These are phyloP conservation scores for Cercophora scortea DNA, from an alignment of 495 filamentous ascomycete genomes.

Conservation along the genomic window DNA sequence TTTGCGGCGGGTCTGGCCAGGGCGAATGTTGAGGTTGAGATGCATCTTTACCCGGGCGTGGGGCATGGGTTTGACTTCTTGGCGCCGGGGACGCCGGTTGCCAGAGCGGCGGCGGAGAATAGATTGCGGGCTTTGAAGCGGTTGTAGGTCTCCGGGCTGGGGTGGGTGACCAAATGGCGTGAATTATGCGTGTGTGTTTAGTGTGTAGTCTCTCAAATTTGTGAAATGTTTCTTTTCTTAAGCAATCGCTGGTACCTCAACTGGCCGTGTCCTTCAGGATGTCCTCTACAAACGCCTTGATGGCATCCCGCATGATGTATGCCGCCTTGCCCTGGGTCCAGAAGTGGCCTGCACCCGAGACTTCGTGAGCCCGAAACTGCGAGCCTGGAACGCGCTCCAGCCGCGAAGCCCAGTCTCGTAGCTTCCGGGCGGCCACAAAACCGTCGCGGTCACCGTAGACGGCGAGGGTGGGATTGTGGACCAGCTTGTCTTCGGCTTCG, in stretches of 20 bases:
- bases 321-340: constrained; percentile 65
- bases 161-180: too few species aligned
- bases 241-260: too few species aligned
- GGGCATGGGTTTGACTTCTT: constrained; percentile 38
- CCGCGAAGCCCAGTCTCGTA: constrained; percentile 61
- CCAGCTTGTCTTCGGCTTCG: constrained; percentile 45
- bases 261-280: not conserved
- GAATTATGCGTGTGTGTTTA: too few species aligned
- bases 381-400: constrained; percentile 33
- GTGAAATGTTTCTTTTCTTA: too few species aligned
- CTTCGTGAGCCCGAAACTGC: constrained; percentile 46
- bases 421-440: constrained; percentile 63
- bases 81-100: not conserved
- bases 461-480: constrained; percentile 52
- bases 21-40: constrained; percentile 34
- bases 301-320: constrained; percentile 36
- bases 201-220: too few species aligned
- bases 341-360: constrained; percentile 73
- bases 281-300: constrained; percentile 12
- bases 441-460: constrained; percentile 74
- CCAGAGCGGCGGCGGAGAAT: constrained; percentile 9
- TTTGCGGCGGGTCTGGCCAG: constrained; percentile 31
- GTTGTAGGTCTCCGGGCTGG: too few species aligned
- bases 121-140: constrained; percentile 1
- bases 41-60: constrained; percentile 44